Evolutionary conservation across 164 flowering plant species (phyloP).

Genomic region (Chimonanthus praecox): DNA sequence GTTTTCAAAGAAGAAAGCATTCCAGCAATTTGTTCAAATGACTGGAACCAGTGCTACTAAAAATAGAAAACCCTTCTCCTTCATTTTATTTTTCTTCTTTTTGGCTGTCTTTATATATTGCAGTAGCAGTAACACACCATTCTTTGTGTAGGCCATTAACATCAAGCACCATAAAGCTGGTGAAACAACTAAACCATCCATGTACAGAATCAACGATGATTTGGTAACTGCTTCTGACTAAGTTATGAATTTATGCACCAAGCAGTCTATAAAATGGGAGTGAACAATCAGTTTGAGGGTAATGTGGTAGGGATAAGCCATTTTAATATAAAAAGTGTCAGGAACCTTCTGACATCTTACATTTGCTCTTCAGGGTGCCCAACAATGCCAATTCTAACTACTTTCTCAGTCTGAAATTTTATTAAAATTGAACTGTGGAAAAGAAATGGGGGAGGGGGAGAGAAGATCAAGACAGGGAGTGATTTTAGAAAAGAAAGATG

Average conservation of each 20-base stretch:
- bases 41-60: not conserved
- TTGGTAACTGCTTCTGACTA: slow-evolving; percentile 41
- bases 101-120: not conserved
- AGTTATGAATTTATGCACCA: not conserved
- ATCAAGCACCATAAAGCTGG: slow-evolving; percentile 78
- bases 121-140: not conserved
- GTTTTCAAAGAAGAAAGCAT: not conserved
- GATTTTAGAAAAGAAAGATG: not conserved
- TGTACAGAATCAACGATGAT: slow-evolving; percentile 91
- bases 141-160: slow-evolving; percentile 56
- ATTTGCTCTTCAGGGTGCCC: not conserved
- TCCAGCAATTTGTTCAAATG: not conserved
- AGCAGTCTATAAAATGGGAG: not conserved
- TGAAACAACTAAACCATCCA: slow-evolving; percentile 79
- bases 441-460: no score
- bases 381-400: not conserved
- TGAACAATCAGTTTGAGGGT: not conserved
- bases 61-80: not conserved
- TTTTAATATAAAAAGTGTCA: not conserved
- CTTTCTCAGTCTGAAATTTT: not conserved
- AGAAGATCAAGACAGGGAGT: no score
- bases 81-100: no score
- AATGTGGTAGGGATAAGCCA: no score
- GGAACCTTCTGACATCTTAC: not conserved
- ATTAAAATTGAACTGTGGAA: not conserved